These are phyloP conservation scores for Lunularia cruciata DNA, from an alignment of 225 moss, liverwort and hornwort genomes.

Conservation along the genomic window DNA sequence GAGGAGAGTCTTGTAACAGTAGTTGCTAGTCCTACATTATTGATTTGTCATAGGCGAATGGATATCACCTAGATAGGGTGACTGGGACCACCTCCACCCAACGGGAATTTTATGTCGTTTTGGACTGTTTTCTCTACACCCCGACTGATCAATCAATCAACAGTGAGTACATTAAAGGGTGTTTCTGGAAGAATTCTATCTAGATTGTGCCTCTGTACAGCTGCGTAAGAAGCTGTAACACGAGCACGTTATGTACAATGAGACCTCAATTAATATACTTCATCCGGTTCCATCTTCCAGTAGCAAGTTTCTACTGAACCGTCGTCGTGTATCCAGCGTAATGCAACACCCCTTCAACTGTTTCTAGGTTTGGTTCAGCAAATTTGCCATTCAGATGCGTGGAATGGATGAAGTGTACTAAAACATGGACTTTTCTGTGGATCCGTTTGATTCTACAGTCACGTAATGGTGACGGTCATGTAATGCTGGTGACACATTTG, in stretches of 20 bases:
- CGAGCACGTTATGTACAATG: constrained; percentile 14
- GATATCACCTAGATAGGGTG: constrained; percentile 11
- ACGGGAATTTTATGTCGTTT: constrained; percentile 15
- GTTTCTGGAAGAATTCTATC: constrained; percentile 7
- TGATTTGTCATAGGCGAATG: constrained; percentile 13
- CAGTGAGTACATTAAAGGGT: constrained; percentile 1
- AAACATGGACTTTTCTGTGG: too few relatives aligned
- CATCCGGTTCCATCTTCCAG: background rate
- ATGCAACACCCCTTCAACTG: too few relatives aligned
- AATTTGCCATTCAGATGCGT: too few relatives aligned
- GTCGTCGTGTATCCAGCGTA: background rate
- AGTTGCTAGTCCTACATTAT: constrained; percentile 19
- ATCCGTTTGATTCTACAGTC: too few relatives aligned
- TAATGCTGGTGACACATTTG: too few relatives aligned
- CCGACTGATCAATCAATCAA: constrained; percentile 12
- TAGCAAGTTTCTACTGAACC: background rate
- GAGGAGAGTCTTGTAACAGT: constrained; percentile 34
- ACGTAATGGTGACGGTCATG: too few relatives aligned
- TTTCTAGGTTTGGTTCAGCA: too few relatives aligned
- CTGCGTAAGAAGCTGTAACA: background rate
- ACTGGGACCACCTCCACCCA: background rate
- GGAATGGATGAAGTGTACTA: too few relatives aligned
- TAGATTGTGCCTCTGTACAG: constrained; percentile 7
- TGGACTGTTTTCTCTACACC: constrained; percentile 14
- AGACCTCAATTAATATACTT: background rate